Evolutionary conservation across 148 eudicot species (phyloP), one percentile per base, ranked within the genome.

Genomic region (Nyssa sinensis): DNA sequence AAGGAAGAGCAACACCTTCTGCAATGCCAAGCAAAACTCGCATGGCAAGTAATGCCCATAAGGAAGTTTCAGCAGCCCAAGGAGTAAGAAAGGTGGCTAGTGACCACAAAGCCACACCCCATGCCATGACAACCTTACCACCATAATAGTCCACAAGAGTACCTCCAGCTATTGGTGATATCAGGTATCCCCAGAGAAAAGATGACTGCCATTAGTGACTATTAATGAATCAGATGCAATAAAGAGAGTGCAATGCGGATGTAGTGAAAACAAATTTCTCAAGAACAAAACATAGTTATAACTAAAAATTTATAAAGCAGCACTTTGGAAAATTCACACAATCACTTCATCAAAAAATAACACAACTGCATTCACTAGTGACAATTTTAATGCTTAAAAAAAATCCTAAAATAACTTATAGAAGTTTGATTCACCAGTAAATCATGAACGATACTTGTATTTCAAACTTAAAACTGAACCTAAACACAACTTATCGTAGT

Each of bases 1-100:
- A 91, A 77, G 98, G 98, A 88, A 93, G 96, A 66, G 98, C 98
- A 39, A 93, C 98, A 67, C 98, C 98, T 85, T 93, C 98, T 47
- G 98, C 98, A 64, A 91, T 62, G 58, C 98, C 98, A 71, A 93
- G 90, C 79, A 89, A 67, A 81, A 88, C 90, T 64, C 98, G 91
- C 66, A 78, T 72, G n/a, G 82, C 69, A 81, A 93, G 94, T 60
- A 93, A 80, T 47, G 86, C 86, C 91, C 83, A 86, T 24, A 93
- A 73, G 62, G 91, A 88, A 72, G 84, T 79, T 79, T 89, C 97
- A 44, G 98, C 98, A 67, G 98, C 94, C 94, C 94, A 93, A 0
- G 98, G 98, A 74, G 98, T 93, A 37, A 93, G 89, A 73, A 91
- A 86, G 17, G 98, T 93, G 53, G 98, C 92, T 55, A 89, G 65